These are phyloP conservation scores for Mimosa pudica DNA, from an alignment of 306 rosid species.

Conservation along the genomic window DNA sequence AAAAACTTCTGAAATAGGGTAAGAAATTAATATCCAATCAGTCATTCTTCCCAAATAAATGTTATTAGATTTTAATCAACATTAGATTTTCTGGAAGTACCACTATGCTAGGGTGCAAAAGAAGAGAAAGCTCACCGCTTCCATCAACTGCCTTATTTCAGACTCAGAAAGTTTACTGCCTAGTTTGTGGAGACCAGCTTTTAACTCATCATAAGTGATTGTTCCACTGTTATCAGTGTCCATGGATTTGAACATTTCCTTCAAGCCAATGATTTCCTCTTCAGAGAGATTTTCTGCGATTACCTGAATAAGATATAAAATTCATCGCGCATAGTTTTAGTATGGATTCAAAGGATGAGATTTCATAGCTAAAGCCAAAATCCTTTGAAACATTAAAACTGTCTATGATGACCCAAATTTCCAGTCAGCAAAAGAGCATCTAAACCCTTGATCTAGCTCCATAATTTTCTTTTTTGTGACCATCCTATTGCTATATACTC, in stretches of 20 bases:
- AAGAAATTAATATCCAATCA: constrained; percentile 3
- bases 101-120: neutral
- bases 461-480: neutral
- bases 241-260: constrained; percentile 97
- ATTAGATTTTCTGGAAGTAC: constrained; percentile 12
- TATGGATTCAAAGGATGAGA: neutral
- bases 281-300: constrained; percentile 96
- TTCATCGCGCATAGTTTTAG: neutral
- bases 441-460: constrained; percentile 27
- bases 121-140: constrained; percentile 68
- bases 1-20: neutral
- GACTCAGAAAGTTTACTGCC: constrained; percentile 93
- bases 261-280: constrained; percentile 93
- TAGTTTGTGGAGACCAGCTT: constrained; percentile 92
- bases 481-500: neutral
- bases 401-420: neutral
- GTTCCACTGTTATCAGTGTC: constrained; percentile 98
- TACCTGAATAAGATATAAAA: constrained; percentile 53
- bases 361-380: neutral
- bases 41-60: constrained; percentile 3
- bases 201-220: constrained; percentile 88
- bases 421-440: constrained; percentile 3
- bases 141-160: constrained; percentile 91
- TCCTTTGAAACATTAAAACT: neutral
- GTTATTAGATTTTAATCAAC: neutral